A percentile compares a stretch with the other conserved stretches of the same genome.
Evolutionary conservation across 1,284 basidiomycete genomes (phyloP).

Genomic region (Pyrrhoderma lamaoense): DNA sequence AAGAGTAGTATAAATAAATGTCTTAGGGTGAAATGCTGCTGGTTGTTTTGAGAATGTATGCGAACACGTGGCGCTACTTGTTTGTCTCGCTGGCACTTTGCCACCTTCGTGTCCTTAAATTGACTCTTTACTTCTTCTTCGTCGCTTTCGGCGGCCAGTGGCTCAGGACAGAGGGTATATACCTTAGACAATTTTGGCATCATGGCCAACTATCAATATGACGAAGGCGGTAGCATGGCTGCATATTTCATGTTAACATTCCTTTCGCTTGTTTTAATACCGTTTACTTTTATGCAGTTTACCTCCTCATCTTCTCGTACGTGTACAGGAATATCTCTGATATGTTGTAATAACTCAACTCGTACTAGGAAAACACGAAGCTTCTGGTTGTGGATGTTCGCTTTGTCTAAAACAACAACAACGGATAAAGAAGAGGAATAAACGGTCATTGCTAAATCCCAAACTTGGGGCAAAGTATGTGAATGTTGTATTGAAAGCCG

Average conservation of each 20-base stretch:
- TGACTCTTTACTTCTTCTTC: neutral
- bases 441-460: conserved; percentile 37
- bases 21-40: too few relatives aligned
- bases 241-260: conserved; percentile 86
- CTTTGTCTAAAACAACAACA: conserved; percentile 55
- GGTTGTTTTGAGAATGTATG: too few relatives aligned
- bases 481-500: conserved; percentile 11
- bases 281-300: conserved; percentile 53
- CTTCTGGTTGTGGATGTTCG: conserved; percentile 56
- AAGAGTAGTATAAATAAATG: too few relatives aligned
- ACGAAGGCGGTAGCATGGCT: conserved; percentile 85
- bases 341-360: too few relatives aligned
- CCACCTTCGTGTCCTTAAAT: neutral
- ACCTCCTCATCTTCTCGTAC: conserved; percentile 19
- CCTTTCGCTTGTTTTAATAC: conserved; percentile 73
- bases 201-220: conserved; percentile 81
- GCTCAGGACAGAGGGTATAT: conserved; percentile 12
- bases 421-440: conserved; percentile 37
- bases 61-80: conserved; percentile 2
- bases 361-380: conserved; percentile 26
- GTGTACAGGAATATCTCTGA: too few relatives aligned
- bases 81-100: conserved; percentile 10
- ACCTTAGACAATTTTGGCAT: neutral
- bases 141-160: neutral
- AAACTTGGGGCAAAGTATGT: conserved; percentile 41